Conservation (phyloP, 495 filamentous ascomycete species). For the Penicillium soppii region DNA sequence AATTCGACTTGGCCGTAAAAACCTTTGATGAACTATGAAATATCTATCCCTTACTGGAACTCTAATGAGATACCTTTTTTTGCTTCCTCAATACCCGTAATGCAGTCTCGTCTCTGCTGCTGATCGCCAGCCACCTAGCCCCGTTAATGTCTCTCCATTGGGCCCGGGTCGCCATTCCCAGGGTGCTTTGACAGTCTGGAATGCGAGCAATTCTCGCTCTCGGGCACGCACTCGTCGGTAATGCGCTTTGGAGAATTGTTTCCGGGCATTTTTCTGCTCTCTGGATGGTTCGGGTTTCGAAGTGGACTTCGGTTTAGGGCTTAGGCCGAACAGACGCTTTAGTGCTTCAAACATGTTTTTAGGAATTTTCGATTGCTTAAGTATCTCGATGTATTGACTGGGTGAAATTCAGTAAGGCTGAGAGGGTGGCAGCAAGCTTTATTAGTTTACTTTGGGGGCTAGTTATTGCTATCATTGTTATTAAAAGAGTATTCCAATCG, state of each 20-base stretch:
- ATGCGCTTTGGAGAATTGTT: background rate
- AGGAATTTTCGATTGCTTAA: no score
- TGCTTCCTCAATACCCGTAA: background rate
- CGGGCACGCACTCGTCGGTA: background rate
- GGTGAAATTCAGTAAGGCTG: background rate
- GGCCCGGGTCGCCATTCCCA: background rate
- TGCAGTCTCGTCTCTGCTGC: background rate
- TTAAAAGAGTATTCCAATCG: no score
- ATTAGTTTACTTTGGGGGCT: background rate
- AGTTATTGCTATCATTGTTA: background rate
- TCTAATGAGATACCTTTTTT: slow-evolving; percentile 9
- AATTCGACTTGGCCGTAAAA: background rate
- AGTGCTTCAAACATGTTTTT: background rate
- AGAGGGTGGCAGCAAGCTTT: background rate
- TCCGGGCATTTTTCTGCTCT: background rate
- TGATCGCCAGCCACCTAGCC: background rate
- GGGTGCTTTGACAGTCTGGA: background rate
- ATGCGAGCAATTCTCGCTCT: background rate
- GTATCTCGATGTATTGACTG: no score
- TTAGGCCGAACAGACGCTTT: background rate
- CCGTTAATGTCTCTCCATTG: background rate
- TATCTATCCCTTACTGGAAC: background rate
- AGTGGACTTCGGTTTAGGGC: background rate
- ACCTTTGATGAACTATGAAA: slow-evolving; percentile 5
- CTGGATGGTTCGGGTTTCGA: background rate